Evolutionary conservation across 805 yeast species (phyloP).

Genomic region (Saturnispora serradocipensis): DNA sequence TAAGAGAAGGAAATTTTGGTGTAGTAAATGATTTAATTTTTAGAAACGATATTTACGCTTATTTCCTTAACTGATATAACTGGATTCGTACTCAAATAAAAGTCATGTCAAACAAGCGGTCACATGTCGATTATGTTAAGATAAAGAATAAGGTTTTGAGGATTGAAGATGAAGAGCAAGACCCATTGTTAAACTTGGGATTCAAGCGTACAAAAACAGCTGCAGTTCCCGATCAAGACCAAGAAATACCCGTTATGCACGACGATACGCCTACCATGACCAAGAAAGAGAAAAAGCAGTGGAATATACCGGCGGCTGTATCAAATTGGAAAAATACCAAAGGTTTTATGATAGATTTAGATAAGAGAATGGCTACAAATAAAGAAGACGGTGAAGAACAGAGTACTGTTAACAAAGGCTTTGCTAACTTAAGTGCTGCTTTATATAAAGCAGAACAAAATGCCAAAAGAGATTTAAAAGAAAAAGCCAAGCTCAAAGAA

Average conservation of each 20-base stretch:
- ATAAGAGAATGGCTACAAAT: slow-evolving; percentile 55
- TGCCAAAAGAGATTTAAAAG: slow-evolving; percentile 47
- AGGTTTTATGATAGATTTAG: slow-evolving; percentile 76
- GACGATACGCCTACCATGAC: slow-evolving; percentile 43
- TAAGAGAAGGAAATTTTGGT: neutral
- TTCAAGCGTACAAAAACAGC: slow-evolving; percentile 58
- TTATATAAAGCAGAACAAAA: slow-evolving; percentile 56
- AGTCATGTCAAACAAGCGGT: neutral
- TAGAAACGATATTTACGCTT: neutral
- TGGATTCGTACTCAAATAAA: neutral
- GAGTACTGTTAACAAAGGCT: slow-evolving; percentile 37
- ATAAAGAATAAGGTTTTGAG: slow-evolving; percentile 42
- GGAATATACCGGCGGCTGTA: slow-evolving; percentile 86
- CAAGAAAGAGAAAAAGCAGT: slow-evolving; percentile 63
- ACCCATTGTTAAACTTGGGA: slow-evolving; percentile 81
- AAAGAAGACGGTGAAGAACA: slow-evolving; percentile 36
- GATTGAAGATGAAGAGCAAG: slow-evolving; percentile 58
- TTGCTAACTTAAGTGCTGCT: slow-evolving; percentile 59
- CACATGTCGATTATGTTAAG: slow-evolving; percentile 15
- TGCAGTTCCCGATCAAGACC: slow-evolving; percentile 51
- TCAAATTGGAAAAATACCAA: slow-evolving; percentile 95
- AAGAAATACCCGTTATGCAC: slow-evolving; percentile 57
- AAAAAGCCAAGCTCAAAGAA: slow-evolving; percentile 41
- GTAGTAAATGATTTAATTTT: neutral
- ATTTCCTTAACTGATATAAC: neutral